Conservation (phyloP, 2,329 filamentous ascomycete species). For the Diaporthe sp. region DNA sequence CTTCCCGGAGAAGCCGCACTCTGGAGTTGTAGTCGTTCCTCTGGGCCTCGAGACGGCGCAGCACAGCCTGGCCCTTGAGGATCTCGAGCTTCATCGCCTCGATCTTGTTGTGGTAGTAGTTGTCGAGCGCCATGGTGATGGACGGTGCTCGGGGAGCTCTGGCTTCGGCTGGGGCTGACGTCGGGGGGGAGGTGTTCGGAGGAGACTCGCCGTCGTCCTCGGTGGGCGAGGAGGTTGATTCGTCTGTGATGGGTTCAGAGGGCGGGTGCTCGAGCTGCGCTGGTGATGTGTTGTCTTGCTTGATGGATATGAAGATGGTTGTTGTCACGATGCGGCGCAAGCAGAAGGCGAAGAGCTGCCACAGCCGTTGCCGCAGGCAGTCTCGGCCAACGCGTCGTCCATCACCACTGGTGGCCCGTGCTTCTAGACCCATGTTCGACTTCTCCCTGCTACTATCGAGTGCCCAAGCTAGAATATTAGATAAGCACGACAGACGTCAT, state of each 20-base stretch:
- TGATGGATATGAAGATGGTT: constrained; percentile 29
- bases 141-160: constrained; percentile 33
- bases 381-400: constrained; percentile 33
- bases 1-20: constrained; percentile 92
- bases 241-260: background rate
- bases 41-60: constrained; percentile 95
- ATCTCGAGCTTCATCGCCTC: constrained; percentile 99
- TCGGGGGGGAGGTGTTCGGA: constrained; percentile 3
- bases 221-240: background rate
- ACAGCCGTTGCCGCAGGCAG: constrained; percentile 36
- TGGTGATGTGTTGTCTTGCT: background rate
- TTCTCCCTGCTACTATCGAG: background rate
- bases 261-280: background rate
- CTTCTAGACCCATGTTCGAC: constrained; percentile 31
- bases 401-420: constrained; percentile 28
- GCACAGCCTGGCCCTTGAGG: constrained; percentile 95
- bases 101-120: constrained; percentile 99
- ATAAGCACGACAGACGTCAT: constrained; percentile 26
- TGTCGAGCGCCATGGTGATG: constrained; percentile 93
- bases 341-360: constrained; percentile 33
- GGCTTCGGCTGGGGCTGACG: constrained; percentile 27
- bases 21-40: constrained; percentile 99
- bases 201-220: constrained; percentile 1
- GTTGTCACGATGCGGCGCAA: constrained; percentile 35
- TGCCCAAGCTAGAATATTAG: background rate